Conservation (phyloP, 768 basidiomycete species). For the Butyriboletus loyo region DNA sequence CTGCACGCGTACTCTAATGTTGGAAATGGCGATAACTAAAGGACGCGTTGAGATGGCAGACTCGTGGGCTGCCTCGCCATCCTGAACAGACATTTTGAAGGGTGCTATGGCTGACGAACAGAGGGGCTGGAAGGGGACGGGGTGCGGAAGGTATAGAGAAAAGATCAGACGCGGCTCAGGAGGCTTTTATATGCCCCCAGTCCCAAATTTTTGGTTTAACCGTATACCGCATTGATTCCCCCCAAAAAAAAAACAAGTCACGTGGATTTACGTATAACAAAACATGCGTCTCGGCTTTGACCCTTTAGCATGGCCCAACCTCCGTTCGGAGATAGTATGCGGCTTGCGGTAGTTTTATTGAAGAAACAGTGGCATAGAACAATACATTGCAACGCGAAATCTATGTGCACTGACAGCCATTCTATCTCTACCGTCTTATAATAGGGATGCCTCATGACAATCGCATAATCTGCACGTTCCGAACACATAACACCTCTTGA, state of each 20-base stretch:
- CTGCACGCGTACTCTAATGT: conserved; percentile 34
- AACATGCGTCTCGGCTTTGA: conserved; percentile 1
- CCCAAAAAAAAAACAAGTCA: conserved; percentile 31
- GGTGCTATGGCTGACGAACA: conserved; percentile 4
- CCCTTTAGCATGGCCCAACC: neutral
- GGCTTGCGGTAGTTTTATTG: neutral
- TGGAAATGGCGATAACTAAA: conserved; percentile 30
- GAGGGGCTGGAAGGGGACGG: neutral
- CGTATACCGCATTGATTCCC: conserved; percentile 19
- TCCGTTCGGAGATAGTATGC: neutral
- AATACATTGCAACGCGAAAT: neutral
- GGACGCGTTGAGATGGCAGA: conserved; percentile 36
- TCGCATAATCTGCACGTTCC: conserved; percentile 8
- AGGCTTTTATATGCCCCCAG: conserved; percentile 30
- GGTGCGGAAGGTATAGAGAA: conserved; percentile 1
- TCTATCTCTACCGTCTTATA: neutral
- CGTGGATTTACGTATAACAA: conserved; percentile 26
- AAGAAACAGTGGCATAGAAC: neutral
- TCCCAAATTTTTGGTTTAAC: conserved; percentile 32
- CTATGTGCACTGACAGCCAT: neutral
- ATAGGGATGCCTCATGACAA: conserved; percentile 3
- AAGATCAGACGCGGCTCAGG: conserved; percentile 1
- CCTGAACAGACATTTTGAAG: conserved; percentile 33
- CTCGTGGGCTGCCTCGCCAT: conserved; percentile 30
- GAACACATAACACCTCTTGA: conserved; percentile 12